Evolutionary conservation across 805 yeast genomes (phyloP), one percentile per base, ranked within the genome.

Genomic region (Citeromyces nyonsensis): DNA sequence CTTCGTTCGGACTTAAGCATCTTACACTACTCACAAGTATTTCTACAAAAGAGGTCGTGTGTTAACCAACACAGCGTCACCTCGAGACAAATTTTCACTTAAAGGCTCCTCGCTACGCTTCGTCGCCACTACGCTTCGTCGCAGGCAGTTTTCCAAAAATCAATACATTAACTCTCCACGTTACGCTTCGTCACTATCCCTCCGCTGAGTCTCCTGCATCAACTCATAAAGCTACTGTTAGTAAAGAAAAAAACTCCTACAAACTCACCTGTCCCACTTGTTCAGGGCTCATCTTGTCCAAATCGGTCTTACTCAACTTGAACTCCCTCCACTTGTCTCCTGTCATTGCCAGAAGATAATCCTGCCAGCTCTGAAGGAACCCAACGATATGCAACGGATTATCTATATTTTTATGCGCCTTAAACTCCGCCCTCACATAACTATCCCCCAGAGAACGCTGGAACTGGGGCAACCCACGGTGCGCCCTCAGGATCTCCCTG

Each of bases 341-440:
- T 20, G 70, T 66, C 15, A 81, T 66, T 49, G 59, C 56, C 9
- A 63, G 57, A 38, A 80, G 60, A 44, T 81, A 81, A 38, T 78
- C 88, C 52, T 91, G 98, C 99, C 99, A 91, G 38, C 83, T 77
- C 1, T 94, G 73, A 38, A 91, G 61, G 44, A 91, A 91, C 8
- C 96, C 98, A 8, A 91, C 85, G 24, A 91, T 84, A 47, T 88
- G 94, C 15, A 84, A 62, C 3, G 99, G 97, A 51, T 91, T 85
- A 41, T 84, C 95, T 5, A 78, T 67, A 31, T 60, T 54, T 37
- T 73, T 69, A 55, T 91, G 98, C 5, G 86, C 77, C 44, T 74
- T 73, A 60, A 91, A 91, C 56, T 91, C 99, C 25, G 76, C 69
- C 48, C 74, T 80, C 33, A 88, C 95, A 50, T 91, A 91, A 41